Percentiles rank a stretch among this genome's conserved stretches.
Conservation (phyloP, 176 grass and related monocot species). For the Stipa capillata region DNA sequence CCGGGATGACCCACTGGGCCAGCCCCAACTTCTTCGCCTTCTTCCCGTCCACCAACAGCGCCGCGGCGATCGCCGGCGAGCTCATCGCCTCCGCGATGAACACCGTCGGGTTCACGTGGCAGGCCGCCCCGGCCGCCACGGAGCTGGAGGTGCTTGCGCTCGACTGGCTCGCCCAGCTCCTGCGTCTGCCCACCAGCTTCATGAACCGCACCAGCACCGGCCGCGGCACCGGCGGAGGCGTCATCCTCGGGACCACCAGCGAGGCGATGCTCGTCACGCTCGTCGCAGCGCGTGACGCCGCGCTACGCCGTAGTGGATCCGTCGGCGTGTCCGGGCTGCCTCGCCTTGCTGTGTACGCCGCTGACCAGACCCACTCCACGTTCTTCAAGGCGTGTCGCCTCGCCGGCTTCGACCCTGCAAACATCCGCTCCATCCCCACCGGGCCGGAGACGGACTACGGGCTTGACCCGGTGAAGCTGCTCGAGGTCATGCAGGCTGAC, state of each 20-base stretch:
- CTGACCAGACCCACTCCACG: too few species aligned
- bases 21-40: conserved; percentile 68
- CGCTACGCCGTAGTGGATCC: background rate
- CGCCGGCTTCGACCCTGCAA: too few species aligned
- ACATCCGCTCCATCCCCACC: conserved; percentile 37
- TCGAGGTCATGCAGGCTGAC: conserved; percentile 32
- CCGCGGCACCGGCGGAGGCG: conserved; percentile 4
- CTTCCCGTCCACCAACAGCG: conserved; percentile 46
- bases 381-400: too few species aligned
- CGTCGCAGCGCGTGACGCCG: conserved; percentile 29
- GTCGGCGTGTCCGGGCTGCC: background rate
- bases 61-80: conserved; percentile 43
- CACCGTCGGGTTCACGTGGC: conserved; percentile 58
- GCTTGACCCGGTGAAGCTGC: conserved; percentile 24
- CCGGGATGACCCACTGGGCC: conserved; percentile 53
- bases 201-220: background rate
- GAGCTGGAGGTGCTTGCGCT: conserved; percentile 51
- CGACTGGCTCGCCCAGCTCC: conserved; percentile 49
- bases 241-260: conserved; percentile 37
- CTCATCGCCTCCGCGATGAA: conserved; percentile 58
- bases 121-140: conserved; percentile 25
- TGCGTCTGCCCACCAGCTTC: conserved; percentile 16
- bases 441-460: background rate
- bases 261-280: conserved; percentile 53
- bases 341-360: too few species aligned